Evolutionary conservation across 148 eudicot genomes (phyloP), one percentile per base, ranked within the genome.

Genomic region (Amaranthus palmeri): DNA sequence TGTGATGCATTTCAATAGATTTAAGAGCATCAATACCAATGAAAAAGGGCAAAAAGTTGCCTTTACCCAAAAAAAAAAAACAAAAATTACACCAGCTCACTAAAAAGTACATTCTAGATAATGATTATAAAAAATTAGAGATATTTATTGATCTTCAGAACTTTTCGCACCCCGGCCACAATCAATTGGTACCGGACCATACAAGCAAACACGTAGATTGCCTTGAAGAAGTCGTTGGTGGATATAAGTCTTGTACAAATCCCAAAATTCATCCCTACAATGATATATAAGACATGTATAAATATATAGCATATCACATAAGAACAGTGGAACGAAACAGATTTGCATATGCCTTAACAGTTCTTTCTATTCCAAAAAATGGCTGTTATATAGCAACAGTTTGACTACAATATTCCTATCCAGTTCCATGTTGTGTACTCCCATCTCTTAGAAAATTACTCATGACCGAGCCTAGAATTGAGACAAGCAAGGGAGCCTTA

Each of bases 201-300:
- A 86, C 66, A 92, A 84, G 77, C 93, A 90, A 49, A 92, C 68
- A 12, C 88, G 93, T 51, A 92, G 71, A 70, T 61, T 72, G 13
- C 97, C 93, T 76, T 84, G 78, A 45, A 88, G 79, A 47, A 90
- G 59, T 54, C 73, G 83, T 71, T 83, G 83, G 73, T 92, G 97
- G 67, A 92, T 83, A 76, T 85, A 84, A 74, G 75, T 81, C 76
- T 81, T 85, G 68, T 88, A 90, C 80, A 92, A 78, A 68, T 88
- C 90, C 97, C 97, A 92, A 53, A 92, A 92, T 68, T 92, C 97
- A 50, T 92, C 90, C 79, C 97, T 92, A 88, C 47, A 18, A 76
- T 48, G n/a, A 81, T 48, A 65, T 61, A 44, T 9, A 6, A 7
- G 65, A 57, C 17, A 44, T 10, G 25, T 61, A 55, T 65, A 4